These are phyloP conservation scores for Podospora pseudocomata DNA, from an alignment of 495 filamentous ascomycete species.

Conservation along the genomic window DNA sequence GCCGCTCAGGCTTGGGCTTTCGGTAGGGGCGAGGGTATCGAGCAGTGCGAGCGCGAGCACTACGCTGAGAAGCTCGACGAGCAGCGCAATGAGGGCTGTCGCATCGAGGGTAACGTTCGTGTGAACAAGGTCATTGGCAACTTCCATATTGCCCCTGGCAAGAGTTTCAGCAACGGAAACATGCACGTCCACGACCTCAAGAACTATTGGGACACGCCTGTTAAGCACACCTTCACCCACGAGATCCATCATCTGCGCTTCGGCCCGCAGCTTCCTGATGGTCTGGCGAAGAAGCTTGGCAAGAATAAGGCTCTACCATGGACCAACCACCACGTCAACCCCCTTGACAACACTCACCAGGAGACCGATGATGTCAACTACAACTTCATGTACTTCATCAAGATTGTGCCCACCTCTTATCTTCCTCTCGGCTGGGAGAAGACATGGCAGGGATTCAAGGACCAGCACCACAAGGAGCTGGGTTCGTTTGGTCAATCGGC, in stretches of 20 bases:
- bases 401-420: slow-evolving; percentile 94
- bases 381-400: slow-evolving; percentile 99
- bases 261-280: slow-evolving; percentile 82
- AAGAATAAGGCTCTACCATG: slow-evolving; percentile 54
- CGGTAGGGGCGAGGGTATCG: slow-evolving; percentile 83
- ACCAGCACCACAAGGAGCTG: slow-evolving; percentile 49
- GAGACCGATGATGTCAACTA: slow-evolving; percentile 72
- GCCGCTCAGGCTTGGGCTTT: slow-evolving; percentile 87
- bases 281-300: slow-evolving; percentile 59
- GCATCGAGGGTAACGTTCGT: slow-evolving; percentile 85
- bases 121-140: slow-evolving; percentile 99
- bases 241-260: slow-evolving; percentile 88
- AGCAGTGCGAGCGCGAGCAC: slow-evolving; percentile 93
- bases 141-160: slow-evolving; percentile 96
- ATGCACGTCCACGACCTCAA: slow-evolving; percentile 97
- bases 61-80: slow-evolving; percentile 81
- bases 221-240: slow-evolving; percentile 84
- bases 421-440: slow-evolving; percentile 78
- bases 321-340: slow-evolving; percentile 89
- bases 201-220: slow-evolving; percentile 73
- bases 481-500: slow-evolving; percentile 59
- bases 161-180: slow-evolving; percentile 88
- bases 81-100: slow-evolving; percentile 88
- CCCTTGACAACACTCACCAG: slow-evolving; percentile 80
- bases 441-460: slow-evolving; percentile 27